Percentiles rank a stretch among this genome's conserved stretches.
Conservation (phyloP, 2,329 filamentous ascomycete genomes). For the Paraphaeosphaeria minitans region DNA sequence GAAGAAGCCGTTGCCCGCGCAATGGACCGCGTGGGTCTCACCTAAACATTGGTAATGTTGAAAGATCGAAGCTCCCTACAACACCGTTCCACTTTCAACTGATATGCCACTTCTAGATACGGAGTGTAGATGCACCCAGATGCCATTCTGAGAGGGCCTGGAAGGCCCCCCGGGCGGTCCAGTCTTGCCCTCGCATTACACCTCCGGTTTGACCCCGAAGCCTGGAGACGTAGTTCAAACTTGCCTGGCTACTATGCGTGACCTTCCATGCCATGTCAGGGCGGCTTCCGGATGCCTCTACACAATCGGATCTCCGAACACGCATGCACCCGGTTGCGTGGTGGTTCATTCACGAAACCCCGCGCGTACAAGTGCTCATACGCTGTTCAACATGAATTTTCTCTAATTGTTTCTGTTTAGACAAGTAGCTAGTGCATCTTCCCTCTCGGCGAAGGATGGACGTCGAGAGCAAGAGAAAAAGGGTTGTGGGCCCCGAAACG, state of each 20-base stretch:
- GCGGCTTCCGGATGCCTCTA: neutral
- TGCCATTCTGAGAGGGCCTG: neutral
- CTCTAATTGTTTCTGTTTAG: neutral
- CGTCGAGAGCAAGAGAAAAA: neutral
- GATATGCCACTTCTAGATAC: neutral
- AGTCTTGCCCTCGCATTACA: neutral
- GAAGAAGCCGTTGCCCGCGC: constrained; percentile 2
- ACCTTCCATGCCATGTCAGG: neutral
- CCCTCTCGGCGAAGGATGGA: neutral
- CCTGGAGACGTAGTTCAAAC: neutral
- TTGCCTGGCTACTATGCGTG: neutral
- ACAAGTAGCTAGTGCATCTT: neutral
- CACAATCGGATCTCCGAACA: neutral
- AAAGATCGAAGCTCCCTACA: neutral
- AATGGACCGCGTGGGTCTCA: constrained; percentile 6
- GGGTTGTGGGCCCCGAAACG: neutral
- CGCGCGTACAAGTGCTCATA: neutral
- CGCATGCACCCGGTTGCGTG: neutral
- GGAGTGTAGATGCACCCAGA: neutral
- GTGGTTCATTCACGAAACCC: neutral
- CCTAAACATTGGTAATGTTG: neutral
- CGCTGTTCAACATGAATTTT: neutral
- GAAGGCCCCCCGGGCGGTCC: neutral
- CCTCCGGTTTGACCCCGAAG: neutral
- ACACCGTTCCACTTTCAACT: neutral